A percentile compares a stretch with the other conserved stretches of the same genome.
Conservation (phyloP, 345 rosid species). For the Arabidopsis arenosa region DNA sequence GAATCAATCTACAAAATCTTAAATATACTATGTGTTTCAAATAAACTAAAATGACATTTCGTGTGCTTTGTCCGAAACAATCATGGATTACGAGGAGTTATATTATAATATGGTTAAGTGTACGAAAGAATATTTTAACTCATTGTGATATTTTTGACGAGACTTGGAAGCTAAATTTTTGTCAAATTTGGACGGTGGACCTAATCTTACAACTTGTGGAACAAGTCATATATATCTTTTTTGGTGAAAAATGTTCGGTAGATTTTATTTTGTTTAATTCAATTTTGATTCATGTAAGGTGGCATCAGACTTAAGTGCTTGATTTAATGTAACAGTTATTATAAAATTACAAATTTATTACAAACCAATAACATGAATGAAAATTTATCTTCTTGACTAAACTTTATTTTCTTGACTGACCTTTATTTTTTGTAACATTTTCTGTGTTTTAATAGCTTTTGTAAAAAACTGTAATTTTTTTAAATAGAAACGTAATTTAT, state of each 20-base stretch:
- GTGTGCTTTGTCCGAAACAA: constrained; percentile 7
- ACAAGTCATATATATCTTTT: constrained; percentile 30
- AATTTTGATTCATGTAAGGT: constrained; percentile 12
- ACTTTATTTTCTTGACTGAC: too few relatives aligned
- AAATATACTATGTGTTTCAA: not conserved
- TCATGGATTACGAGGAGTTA: constrained; percentile 1
- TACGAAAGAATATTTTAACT: constrained; percentile 29
- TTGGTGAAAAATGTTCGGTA: constrained; percentile 15
- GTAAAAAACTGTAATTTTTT: too few relatives aligned
- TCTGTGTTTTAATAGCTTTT: too few relatives aligned
- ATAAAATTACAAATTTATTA: not conserved
- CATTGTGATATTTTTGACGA: constrained; percentile 28
- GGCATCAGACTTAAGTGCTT: constrained; percentile 2
- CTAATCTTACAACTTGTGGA: constrained; percentile 39
- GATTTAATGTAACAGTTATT: not conserved
- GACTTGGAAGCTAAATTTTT: constrained; percentile 29
- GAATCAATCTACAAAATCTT: not conserved
- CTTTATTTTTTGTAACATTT: too few relatives aligned
- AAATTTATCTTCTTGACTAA: too few relatives aligned
- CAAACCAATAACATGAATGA: too few relatives aligned
- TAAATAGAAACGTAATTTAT: too few relatives aligned
- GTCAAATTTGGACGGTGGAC: constrained; percentile 44
- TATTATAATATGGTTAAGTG: not conserved
- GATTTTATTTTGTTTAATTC: not conserved
- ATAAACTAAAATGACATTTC: not conserved